Percentiles rank a stretch among this genome's conserved stretches.
Conservation (phyloP, 306 rosid species). For the Rubus parviflorus region DNA sequence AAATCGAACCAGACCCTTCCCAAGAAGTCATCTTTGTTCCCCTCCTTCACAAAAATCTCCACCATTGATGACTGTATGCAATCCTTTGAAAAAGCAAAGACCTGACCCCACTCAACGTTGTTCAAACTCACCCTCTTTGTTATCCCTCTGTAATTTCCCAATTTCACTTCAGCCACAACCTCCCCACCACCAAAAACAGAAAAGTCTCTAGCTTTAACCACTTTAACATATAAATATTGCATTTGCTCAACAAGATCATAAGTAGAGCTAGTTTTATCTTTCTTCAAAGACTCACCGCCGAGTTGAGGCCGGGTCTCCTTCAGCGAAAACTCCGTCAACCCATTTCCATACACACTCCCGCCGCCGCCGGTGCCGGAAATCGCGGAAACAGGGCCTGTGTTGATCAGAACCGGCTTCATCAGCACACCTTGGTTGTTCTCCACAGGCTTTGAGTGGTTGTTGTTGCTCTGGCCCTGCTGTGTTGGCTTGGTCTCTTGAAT, state of each 20-base stretch:
- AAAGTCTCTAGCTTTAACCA: constrained; percentile 42
- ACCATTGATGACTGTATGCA: constrained; percentile 55
- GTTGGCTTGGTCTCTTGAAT: constrained; percentile 31
- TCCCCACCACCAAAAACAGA: constrained; percentile 43
- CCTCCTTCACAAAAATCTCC: constrained; percentile 51
- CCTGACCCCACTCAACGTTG: constrained; percentile 55
- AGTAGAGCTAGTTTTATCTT: constrained; percentile 56
- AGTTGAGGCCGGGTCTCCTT: constrained; percentile 62
- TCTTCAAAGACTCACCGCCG: constrained; percentile 53
- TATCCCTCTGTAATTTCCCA: constrained; percentile 60
- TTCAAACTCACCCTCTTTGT: constrained; percentile 40
- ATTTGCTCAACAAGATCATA: constrained; percentile 65
- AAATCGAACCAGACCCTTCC: constrained; percentile 63
- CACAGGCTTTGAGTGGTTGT: constrained; percentile 39
- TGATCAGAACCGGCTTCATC: constrained; percentile 37
- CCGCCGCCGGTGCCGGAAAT: constrained; percentile 23
- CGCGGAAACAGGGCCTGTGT: constrained; percentile 32
- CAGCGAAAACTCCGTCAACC: constrained; percentile 48
- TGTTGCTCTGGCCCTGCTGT: constrained; percentile 30
- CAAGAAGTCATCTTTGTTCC: constrained; percentile 50
- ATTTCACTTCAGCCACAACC: constrained; percentile 60
- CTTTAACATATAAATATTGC: constrained; percentile 59
- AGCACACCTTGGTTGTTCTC: constrained; percentile 38
- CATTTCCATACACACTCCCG: constrained; percentile 24
- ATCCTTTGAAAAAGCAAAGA: constrained; percentile 59